phyloP scores from a whole-genome alignment of 768 basidiomycete species.

The Suillus clintonianus region DNA sequence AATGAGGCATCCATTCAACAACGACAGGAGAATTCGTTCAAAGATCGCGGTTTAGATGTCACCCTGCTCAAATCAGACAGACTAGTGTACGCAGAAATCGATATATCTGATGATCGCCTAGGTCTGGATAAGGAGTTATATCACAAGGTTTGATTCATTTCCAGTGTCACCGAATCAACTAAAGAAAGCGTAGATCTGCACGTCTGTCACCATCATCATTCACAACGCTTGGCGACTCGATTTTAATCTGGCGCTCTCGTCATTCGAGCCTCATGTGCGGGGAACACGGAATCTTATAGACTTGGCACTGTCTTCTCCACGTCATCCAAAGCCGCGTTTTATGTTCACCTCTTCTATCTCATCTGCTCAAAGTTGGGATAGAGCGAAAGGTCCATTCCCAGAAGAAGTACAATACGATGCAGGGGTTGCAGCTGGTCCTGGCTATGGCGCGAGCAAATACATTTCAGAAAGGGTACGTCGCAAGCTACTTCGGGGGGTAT shows the following conservation, averaged over 20 bases:
- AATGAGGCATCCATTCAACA: constrained; percentile 14
- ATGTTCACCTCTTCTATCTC: constrained; percentile 45
- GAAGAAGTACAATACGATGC: constrained; percentile 37
- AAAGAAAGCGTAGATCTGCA: constrained; percentile 26
- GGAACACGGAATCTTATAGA: constrained; percentile 37
- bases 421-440: constrained; percentile 36
- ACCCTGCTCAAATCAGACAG: constrained; percentile 31
- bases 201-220: constrained; percentile 37
- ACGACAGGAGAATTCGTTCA: constrained; percentile 31
- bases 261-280: constrained; percentile 44
- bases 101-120: constrained; percentile 27
- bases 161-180: background rate
- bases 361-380: constrained; percentile 33
- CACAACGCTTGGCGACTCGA: constrained; percentile 50
- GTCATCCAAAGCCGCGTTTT: constrained; percentile 29
- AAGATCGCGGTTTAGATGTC: constrained; percentile 32
- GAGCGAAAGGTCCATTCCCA: constrained; percentile 30
- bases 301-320: constrained; percentile 32
- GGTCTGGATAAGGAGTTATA: constrained; percentile 29
- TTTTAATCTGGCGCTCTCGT: constrained; percentile 42
- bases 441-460: constrained; percentile 52
- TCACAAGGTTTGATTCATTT: constrained; percentile 11
- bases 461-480: constrained; percentile 37
- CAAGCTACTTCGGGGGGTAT: background rate
- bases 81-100: constrained; percentile 36